Conservation (phyloP, 1,284 basidiomycete species). For the Trichosporon sp. region DNA sequence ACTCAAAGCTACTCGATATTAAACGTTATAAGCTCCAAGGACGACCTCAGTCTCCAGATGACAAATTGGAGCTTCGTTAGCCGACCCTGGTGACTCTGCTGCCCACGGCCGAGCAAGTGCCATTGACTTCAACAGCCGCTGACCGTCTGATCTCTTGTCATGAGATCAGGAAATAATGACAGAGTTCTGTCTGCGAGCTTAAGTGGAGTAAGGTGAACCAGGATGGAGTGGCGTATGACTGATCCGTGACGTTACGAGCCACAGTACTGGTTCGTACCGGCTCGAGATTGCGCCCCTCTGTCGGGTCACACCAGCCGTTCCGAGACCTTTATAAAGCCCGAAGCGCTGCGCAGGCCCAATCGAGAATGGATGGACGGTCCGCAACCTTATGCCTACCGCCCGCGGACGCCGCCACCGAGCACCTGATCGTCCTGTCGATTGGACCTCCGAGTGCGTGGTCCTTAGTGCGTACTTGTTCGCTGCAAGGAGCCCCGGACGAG, state of each 20-base stretch:
- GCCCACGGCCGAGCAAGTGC: background rate
- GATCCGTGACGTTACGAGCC: background rate
- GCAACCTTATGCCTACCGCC: constrained; percentile 9
- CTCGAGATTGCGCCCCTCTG: background rate
- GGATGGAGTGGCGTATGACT: background rate
- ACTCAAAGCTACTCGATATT: background rate
- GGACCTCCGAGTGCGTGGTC: background rate
- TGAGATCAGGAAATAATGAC: background rate
- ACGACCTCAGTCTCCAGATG: background rate
- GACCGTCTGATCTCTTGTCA: no score
- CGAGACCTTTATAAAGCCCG: background rate
- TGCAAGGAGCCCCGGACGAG: no score
- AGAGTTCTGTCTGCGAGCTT: background rate
- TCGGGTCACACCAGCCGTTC: background rate
- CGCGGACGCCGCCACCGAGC: constrained; percentile 8
- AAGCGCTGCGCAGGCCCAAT: constrained; percentile 2
- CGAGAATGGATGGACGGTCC: constrained; percentile 17
- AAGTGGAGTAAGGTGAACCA: background rate
- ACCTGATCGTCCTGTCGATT: constrained; percentile 13
- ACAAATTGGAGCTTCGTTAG: background rate
- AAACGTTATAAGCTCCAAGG: background rate
- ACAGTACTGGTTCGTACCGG: background rate
- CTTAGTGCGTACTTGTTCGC: no score
- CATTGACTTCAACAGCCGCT: background rate
- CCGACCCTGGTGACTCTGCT: background rate